phyloP scores from a whole-genome alignment of 2,329 filamentous ascomycete genomes.

The Venturia nashicola region DNA sequence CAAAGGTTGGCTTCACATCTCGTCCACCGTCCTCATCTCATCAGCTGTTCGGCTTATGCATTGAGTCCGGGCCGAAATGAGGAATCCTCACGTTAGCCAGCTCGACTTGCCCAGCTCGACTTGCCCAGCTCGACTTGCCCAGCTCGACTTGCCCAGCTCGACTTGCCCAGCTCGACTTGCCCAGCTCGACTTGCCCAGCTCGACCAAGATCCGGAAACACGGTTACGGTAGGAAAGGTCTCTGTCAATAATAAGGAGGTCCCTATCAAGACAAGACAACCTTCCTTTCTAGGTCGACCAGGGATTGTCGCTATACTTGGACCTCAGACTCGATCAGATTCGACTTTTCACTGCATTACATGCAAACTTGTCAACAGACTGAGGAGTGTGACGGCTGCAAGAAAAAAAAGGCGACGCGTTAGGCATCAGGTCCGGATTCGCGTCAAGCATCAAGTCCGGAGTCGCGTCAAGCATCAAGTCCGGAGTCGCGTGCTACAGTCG shows the following conservation, averaged over 20 bases:
- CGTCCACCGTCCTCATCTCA: neutral
- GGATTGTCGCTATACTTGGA: neutral
- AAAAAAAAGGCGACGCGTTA: neutral
- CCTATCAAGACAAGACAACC: neutral
- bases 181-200: no score
- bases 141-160: no score
- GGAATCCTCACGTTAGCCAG: neutral
- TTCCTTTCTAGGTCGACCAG: neutral
- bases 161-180: no score
- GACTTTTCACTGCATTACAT: neutral
- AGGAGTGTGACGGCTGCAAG: neutral
- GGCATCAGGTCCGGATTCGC: neutral
- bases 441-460: neutral
- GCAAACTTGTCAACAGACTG: neutral
- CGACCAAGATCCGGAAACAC: neutral
- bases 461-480: neutral
- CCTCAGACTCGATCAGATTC: neutral
- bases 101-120: no score
- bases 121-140: no score
- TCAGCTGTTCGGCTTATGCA: neutral
- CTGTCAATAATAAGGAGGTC: neutral
- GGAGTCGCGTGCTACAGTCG: no score
- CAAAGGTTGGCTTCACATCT: neutral
- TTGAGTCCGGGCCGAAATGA: neutral
- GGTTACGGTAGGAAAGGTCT: no score